phyloP scores from a whole-genome alignment of 768 basidiomycete genomes.

The Butyriboletus loyo region DNA sequence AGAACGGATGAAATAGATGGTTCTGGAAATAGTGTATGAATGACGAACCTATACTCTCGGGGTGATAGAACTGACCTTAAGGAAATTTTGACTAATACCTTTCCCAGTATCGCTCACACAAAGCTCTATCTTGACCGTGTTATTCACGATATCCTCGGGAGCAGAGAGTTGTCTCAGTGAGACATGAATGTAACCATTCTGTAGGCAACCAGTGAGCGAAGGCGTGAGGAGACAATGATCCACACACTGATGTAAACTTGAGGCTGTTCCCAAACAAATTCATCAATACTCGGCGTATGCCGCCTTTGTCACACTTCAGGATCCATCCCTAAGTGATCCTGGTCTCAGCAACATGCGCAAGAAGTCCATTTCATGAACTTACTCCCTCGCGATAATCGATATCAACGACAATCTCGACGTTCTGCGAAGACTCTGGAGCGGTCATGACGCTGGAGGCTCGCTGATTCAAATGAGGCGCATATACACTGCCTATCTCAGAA shows the following conservation, averaged over 20 bases:
- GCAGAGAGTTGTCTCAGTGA: constrained; percentile 69
- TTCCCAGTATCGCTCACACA: constrained; percentile 89
- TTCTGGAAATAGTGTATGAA: constrained; percentile 46
- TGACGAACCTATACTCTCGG: neutral
- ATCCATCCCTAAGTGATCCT: constrained; percentile 65
- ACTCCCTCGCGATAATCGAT: constrained; percentile 72
- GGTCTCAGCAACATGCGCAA: constrained; percentile 3
- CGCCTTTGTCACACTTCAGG: constrained; percentile 87
- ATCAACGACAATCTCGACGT: constrained; percentile 87
- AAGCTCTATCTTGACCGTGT: constrained; percentile 75
- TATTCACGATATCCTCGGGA: constrained; percentile 48
- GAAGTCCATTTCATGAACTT: constrained; percentile 21
- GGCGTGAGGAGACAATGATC: neutral
- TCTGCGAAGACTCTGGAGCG: constrained; percentile 32
- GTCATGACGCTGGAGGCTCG: constrained; percentile 41
- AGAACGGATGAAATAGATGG: constrained; percentile 95
- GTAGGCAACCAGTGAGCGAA: constrained; percentile 5
- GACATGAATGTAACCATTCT: constrained; percentile 89
- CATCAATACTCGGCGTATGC: constrained; percentile 89
- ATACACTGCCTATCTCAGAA: constrained; percentile 89
- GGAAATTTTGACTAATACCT: constrained; percentile 91
- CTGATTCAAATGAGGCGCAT: constrained; percentile 66
- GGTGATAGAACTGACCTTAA: constrained; percentile 54
- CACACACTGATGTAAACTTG: constrained; percentile 80
- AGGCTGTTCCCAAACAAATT: constrained; percentile 93